phyloP scores from a whole-genome alignment of 1,139 yeast species.

The Pneumocystis oryctolagi region DNA sequence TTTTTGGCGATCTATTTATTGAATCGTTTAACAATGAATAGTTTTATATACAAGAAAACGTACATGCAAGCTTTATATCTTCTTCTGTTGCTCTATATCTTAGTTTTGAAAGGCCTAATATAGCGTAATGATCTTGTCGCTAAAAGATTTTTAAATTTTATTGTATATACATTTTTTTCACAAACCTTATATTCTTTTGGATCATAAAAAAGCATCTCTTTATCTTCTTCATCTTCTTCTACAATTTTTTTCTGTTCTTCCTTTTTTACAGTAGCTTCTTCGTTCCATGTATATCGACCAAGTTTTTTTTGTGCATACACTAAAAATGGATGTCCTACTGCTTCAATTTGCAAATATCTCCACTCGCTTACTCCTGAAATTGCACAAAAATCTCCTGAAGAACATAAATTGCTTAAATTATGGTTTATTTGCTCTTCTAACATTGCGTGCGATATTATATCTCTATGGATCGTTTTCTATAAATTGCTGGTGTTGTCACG shows the following conservation, averaged over 20 bases:
- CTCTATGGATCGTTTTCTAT: no score
- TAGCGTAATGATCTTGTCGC: constrained; percentile 85
- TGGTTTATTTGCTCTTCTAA: not conserved
- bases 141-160: not conserved
- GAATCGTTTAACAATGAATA: not conserved
- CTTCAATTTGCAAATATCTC: constrained; percentile 61
- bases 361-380: not conserved
- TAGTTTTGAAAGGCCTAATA: constrained; percentile 79
- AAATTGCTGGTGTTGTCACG: no score
- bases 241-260: constrained; percentile 59
- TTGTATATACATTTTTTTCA: not conserved
- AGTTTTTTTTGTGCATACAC: constrained; percentile 95
- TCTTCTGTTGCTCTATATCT: constrained; percentile 86
- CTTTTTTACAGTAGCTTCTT: constrained; percentile 75
- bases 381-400: not conserved
- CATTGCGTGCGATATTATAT: no score
- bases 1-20: constrained; percentile 47
- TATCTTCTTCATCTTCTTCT: constrained; percentile 53
- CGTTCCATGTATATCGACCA: constrained; percentile 98
- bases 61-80: constrained; percentile 87
- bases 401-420: no score
- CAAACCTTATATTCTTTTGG: constrained; percentile 86
- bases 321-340: constrained; percentile 88
- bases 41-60: not conserved
- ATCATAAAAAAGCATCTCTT: constrained; percentile 63